Conservation (phyloP, 495 filamentous ascomycete species). For the Neurospora africana region DNA sequence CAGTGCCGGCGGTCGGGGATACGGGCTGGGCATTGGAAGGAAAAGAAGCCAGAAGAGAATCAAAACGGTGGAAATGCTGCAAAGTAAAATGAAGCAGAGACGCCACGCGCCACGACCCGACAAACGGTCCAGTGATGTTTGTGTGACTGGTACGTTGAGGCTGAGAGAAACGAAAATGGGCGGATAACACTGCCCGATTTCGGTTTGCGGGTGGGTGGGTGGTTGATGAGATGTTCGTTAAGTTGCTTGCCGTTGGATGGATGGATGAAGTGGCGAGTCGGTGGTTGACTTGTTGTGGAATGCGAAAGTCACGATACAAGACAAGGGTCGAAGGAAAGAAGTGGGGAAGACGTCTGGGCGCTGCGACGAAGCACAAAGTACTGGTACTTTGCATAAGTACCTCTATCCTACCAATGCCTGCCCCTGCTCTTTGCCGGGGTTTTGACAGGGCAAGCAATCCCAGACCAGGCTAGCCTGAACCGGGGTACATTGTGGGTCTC, state of each 20-base stretch:
- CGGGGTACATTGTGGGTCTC: not conserved
- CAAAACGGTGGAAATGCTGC: not conserved
- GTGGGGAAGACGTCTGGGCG: not conserved
- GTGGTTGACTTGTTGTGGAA: not conserved
- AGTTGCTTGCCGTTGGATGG: not conserved
- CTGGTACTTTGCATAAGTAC: not conserved
- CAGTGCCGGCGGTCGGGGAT: not conserved
- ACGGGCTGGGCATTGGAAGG: not conserved
- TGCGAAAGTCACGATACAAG: not conserved
- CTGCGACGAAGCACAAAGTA: not conserved
- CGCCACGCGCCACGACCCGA: not conserved
- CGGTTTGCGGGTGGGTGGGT: not conserved
- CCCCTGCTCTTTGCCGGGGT: not conserved
- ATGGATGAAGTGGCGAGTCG: not conserved
- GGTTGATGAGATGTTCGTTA: not conserved
- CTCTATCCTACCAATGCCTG: too few species aligned
- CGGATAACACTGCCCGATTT: not conserved
- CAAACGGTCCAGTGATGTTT: not conserved
- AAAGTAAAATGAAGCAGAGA: not conserved
- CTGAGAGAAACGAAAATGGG: not conserved
- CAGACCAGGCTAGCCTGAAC: not conserved
- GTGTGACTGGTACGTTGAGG: not conserved
- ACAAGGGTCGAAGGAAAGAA: not conserved
- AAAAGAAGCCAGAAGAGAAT: not conserved
- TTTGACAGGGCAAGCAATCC: not conserved